Evolutionary conservation across 768 basidiomycete species (phyloP), one percentile per base, ranked within the genome.

Genomic region (Mycena rosella): DNA sequence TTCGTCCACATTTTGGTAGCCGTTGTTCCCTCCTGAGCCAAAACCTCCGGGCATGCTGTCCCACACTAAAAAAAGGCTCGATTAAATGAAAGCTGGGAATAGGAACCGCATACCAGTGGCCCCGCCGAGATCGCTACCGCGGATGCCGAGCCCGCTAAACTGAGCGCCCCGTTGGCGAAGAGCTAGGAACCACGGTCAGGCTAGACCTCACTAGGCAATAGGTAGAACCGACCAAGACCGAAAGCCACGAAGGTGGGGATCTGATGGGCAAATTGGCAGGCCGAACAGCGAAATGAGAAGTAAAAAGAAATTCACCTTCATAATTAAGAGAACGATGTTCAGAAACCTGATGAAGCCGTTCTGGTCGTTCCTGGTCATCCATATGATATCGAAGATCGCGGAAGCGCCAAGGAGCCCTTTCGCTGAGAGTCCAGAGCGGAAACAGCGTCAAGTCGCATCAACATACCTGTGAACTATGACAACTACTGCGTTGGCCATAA

Each of bases 21-120:
- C 88, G 58, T 87, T 87, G 44, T 86, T 81, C 26, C 80, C 81
- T 38, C 77, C 72, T 6, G 88, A 86, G 0, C 89, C 88, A 71
- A 91, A 89, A 1, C 89, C 89, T 17, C 91, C 91, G 5, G 91
- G 91, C 91, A 92, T 92, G 22, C 70, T 68, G 57, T 90, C 86
- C 91, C 91, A 92, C 18, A 92, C 91, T 92, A 26, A 17, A 15
- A 18, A 15, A 49, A 27, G 26, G 40, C 70, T 47, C 40, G 64
- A 62, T 70, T 59, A 49, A 24, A 60, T 44, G 30, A 10, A 30
- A n/a, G 29, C 40, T n/a, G 5, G 60, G 32, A 53, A n/a, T 24
- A 27, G 22, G 32, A 51, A 22, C 36, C 34, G 71, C 78, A 30
- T 69, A 87, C 91, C 87, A 22, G 91, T 90, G 26, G 88, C 84